Evolutionary conservation across 129 eudicot genomes (phyloP).

Genomic region (Helichrysum umbraculigerum): DNA sequence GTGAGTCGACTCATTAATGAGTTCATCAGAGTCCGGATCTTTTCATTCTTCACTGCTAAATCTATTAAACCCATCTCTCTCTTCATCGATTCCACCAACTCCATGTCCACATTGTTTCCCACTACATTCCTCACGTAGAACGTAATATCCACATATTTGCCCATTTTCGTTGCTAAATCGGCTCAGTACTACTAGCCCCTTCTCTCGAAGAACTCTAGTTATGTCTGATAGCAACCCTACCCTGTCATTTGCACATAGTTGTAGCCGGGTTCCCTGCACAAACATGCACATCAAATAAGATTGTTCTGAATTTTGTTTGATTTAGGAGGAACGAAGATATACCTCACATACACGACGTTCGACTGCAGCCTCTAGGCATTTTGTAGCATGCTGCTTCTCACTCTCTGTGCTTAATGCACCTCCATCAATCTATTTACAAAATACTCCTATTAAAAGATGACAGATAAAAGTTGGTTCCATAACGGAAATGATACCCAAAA

Average conservation of each 20-base stretch:
- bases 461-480: not conserved
- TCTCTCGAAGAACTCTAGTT: conserved; percentile 71
- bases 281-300: not conserved
- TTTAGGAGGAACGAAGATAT: not conserved
- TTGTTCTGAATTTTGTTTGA: not conserved
- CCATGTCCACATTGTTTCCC: conserved; percentile 63
- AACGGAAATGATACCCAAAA: no score
- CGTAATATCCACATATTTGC: conserved; percentile 49
- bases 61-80: conserved; percentile 68
- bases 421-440: conserved; percentile 63
- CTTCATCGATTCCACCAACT: conserved; percentile 58
- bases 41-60: conserved; percentile 57
- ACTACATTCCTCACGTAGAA: conserved; percentile 71
- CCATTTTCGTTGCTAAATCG: conserved; percentile 63
- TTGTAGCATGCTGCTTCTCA: conserved; percentile 65
- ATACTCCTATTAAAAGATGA: conserved; percentile 47
- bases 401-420: conserved; percentile 47
- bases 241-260: conserved; percentile 61
- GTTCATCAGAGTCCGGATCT: conserved; percentile 29
- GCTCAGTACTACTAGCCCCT: conserved; percentile 77
- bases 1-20: conserved; percentile 16
- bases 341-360: conserved; percentile 93
- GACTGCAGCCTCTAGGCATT: conserved; percentile 76
- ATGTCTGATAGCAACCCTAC: conserved; percentile 85
- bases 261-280: conserved; percentile 65